Evolutionary conservation across 768 basidiomycete species (phyloP).

Genomic region (Paxillus rubicundulus): DNA sequence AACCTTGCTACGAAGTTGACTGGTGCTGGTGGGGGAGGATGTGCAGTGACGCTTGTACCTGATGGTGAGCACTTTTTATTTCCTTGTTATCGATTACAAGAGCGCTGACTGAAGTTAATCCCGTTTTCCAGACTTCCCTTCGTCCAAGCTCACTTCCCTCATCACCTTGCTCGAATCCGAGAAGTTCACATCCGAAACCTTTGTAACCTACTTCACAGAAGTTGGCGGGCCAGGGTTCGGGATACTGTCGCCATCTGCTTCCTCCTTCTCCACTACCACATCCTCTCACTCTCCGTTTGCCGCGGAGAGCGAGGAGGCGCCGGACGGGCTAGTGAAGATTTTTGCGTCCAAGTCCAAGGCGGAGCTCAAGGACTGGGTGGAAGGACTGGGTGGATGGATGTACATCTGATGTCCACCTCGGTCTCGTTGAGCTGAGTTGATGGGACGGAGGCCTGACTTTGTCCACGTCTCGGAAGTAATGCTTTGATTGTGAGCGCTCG

Average conservation of each 20-base stretch:
- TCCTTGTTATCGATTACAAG: background rate
- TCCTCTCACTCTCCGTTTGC: conserved; percentile 27
- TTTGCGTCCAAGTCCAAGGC: conserved; percentile 27
- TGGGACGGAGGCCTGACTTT: conserved; percentile 1
- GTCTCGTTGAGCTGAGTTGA: background rate
- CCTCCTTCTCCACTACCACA: conserved; percentile 14
- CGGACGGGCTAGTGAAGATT: conserved; percentile 13
- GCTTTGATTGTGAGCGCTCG: background rate
- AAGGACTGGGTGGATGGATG: conserved; percentile 37
- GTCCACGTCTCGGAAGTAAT: background rate
- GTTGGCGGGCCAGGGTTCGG: conserved; percentile 94
- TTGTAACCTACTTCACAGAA: conserved; percentile 72
- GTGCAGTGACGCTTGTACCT: conserved; percentile 91
- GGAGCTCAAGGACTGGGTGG: conserved; percentile 37
- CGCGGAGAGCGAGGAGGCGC: background rate
- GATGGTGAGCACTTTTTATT: conserved; percentile 59
- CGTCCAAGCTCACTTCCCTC: conserved; percentile 55
- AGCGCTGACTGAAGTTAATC: background rate
- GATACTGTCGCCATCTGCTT: conserved; percentile 59
- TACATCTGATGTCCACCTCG: conserved; percentile 30
- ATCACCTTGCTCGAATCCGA: conserved; percentile 47
- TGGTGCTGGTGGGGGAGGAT: conserved; percentile 98
- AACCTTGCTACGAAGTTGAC: conserved; percentile 89
- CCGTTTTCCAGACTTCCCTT: conserved; percentile 60
- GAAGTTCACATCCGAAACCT: conserved; percentile 31